Conservation (phyloP, 225 moss, liverwort and hornwort genomes). For the Polytrichum commune region DNA sequence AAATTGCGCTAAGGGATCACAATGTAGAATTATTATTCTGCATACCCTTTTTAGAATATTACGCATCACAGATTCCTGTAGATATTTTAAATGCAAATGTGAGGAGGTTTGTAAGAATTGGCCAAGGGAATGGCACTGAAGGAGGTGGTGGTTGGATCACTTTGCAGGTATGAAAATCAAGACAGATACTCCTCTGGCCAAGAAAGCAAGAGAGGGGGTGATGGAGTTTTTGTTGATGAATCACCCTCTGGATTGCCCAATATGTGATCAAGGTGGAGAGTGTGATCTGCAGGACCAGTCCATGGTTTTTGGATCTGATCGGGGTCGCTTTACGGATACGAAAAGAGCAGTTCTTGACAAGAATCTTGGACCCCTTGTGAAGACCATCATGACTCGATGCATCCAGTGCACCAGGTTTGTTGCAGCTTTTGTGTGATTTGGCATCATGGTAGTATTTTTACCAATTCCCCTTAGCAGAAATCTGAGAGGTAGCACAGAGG, state of each 20-base stretch:
- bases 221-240: conserved; percentile 99
- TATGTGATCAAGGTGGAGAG: conserved; percentile 98
- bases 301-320: conserved; percentile 92
- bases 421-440: too few relatives aligned
- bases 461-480: too few relatives aligned
- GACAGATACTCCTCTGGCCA: conserved; percentile 80
- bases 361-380: conserved; percentile 91
- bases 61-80: too few relatives aligned
- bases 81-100: not conserved
- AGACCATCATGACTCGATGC: conserved; percentile 96
- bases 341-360: conserved; percentile 85
- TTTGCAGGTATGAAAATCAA: conserved; percentile 93
- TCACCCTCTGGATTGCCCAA: conserved; percentile 96
- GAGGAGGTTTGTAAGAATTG: not conserved
- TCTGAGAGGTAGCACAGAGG: too few relatives aligned
- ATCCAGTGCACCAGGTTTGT: conserved; percentile 94
- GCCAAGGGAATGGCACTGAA: not conserved
- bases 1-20: too few relatives aligned
- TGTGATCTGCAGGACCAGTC: conserved; percentile 97
- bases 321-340: conserved; percentile 72
- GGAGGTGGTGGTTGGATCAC: conserved; percentile 4
- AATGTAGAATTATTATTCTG: too few relatives aligned
- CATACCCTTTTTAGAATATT: too few relatives aligned
- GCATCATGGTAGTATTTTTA: too few relatives aligned
- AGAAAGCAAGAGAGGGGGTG: conserved; percentile 96